Evolutionary conservation across 306 rosid genomes (phyloP), one percentile per base, ranked within the genome.

Genomic region (Oxytropis ochrocephala): DNA sequence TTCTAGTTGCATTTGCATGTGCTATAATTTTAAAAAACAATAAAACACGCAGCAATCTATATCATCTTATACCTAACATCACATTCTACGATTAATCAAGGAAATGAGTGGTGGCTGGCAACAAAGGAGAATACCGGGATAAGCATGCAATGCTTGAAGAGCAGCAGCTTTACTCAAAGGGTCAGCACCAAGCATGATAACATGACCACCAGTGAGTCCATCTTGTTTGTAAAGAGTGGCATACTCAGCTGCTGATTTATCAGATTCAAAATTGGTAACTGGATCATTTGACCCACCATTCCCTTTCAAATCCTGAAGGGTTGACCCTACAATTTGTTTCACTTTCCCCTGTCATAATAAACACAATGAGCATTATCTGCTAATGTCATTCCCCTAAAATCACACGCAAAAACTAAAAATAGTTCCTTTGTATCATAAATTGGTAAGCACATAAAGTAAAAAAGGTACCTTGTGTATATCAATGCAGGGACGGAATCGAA

Each of bases 251-350:
- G 97, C 95, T 4, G 97, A 91, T 51, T 84, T 87, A 58, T 91
- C 97, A 1, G 99, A 87, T 75, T 84, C 97, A 59, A 94, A 94
- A 82, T 94, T 94, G 50, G 95, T 94, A 21, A 91, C 87, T 7
- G 90, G 92, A 64, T 74, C 63, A 35, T 35, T 35, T 0, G 88
- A 78, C 51, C 85, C 73, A 10, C 49, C 96, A 27, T 81, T 90
- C 13, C 75, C 90, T 80, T 86, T 83, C 41, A 72, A 85, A 75
- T 94, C 98, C 27, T 79, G 78, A 61, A 90, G 90, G 52, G 96
- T 94, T 1, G 99, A 95, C 62, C 99, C 99, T 58, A 91, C 97
- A 64, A 95, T 89, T 67, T 95, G 99, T 58, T 89, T 91, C 75
- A 91, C 99, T 73, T 84, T 95, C 48, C 97, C 99, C 96, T 94